Evolutionary conservation across 441 rosid genomes (phyloP), one percentile per base, ranked within the genome.

Genomic region (Populus hybrid): DNA sequence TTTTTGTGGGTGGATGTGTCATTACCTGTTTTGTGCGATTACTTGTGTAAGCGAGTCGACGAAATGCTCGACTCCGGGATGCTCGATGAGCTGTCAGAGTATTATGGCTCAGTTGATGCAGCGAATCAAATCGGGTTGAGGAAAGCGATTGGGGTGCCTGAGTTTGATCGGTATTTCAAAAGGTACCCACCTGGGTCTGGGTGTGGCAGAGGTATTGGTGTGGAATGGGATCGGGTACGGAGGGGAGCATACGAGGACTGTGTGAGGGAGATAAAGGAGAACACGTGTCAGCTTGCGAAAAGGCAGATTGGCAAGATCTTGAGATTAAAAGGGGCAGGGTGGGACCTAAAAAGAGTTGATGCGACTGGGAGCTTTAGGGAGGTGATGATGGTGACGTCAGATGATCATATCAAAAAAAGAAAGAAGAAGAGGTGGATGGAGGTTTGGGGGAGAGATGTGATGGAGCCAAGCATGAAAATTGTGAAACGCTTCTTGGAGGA

Each of bases 131-230:
- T 67, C 28, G 98, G 98, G 67, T 46, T 94, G 36, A 71, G 87
- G 73, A 93, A 88, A 66, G 94, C 98, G 10, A 94, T 94, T 61
- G 98, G 98, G 2, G 93, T 93, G 6, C 94, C 95, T 30, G 98
- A 94, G 87, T 90, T 94, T 71, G 91, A 89, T 32, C 67, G 68
- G 2, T 92, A 86, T 84, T 94, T 93, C 42, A 79, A 77, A 78
- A 74, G 35, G 75, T 81, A 82, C 77, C 91, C 88, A 36, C 87
- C 86, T 77, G 77, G 74, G 71, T 14, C 26, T 34, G 50, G 36
- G 42, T n/a, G 71, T 16, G 21, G 68, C 32, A 12, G 61, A 30
- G 73, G 53, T n/a, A 50, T 46, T 6, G 23, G 40, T 26, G 78
- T 76, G 40, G 84, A 69, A 16, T 42, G 78, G 82, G 90, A 85